Base-by-base conservation (phyloP, 805 yeast genomes). In the Candida montana region DNA sequence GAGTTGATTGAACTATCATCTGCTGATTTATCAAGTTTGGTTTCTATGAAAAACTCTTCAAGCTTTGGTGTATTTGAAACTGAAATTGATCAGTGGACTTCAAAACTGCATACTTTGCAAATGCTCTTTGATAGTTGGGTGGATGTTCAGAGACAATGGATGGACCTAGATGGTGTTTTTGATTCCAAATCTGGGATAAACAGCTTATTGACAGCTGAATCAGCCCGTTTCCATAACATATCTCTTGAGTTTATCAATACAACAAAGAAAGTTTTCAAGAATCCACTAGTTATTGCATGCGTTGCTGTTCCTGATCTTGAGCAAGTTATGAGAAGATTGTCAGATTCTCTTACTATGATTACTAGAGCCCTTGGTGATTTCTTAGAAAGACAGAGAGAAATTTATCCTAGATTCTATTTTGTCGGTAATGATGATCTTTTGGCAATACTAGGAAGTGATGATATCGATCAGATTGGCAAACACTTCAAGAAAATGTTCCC, bases 371-470 rank as follows among this genome's bases (percentile, higher is more conserved):
- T 91, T 12, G 69, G 79, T 11, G 91, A 86, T 8, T 91, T 80
- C 56, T 65, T 91, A 26, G 97, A 90, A 51, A 74, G 73, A 30
- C 95, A 90, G 56, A 66, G 98, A 47, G 81, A 74, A 32, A 45
- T 69, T 1, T 91, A 83, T 52, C 90, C 96, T 1, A 69, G 97
- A 35, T 81, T 89, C 42, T 89, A 82, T 53, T 90, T 91, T 55
- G 64, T 91, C 21, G 96, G 97, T 6, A 91, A 91, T 57, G 96
- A 89, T 45, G 96, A 91, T 57, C 62, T 91, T 24, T 64, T 91
- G 27, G 95, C 87, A 46, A 74, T 91, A 31, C 73, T 91, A 28
- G 96, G 97, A 2, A 73, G 81, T 0, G 62, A 57, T 5, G 74
- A 80, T 48, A 51, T 76, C 2, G 32, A 35, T 2, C 49, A 68